Evolutionary conservation across 306 rosid species (phyloP), one percentile per base, ranked within the genome.

Genomic region (Citrullus colocynthis): DNA sequence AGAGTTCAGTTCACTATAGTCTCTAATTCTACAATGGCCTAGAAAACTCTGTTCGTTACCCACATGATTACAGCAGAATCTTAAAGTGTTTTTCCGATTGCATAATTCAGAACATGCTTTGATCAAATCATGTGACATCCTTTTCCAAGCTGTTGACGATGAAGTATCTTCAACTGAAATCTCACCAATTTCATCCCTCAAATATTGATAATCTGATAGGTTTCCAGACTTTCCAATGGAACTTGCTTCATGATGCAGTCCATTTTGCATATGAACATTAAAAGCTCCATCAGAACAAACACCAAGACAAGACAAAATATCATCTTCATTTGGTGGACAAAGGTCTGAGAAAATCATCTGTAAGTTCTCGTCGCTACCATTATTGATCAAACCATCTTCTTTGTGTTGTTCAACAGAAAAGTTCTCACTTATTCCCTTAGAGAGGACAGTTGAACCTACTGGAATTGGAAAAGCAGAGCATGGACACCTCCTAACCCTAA

Each of bases 111-210:
- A 81, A 85, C 86, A 93, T 75, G 86, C 88, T 86, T 78, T 79
- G 37, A 89, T 73, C 44, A 96, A 42, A 80, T 88, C 88, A 70
- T 89, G 87, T 15, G 97, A 87, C 63, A 93, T 79, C 67, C 65
- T 82, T 82, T 79, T 86, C 99, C 99, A 96, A 21, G 97, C 99
- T 42, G 85, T 81, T 65, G 85, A 78, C 36, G 93, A 85, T 6
- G 97, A 93, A 67, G 72, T 70, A 80, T 88, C 93, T 86, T 93
- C 97, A 69, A 84, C 97, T 78, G 82, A 85, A 80, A 93, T 78
- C 87, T 92, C 97, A 55, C 99, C 98, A 85, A 94, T 91, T 71
- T 79, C 98, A 81, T 90, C 93, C 75, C 81, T 60, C 69, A 82
- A 79, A 70, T 80, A 75, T 51, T 24, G 45, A 76, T 78, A 85